Evolutionary conservation across 345 rosid genomes (phyloP).

Genomic region (Eutrema heterophyllum): DNA sequence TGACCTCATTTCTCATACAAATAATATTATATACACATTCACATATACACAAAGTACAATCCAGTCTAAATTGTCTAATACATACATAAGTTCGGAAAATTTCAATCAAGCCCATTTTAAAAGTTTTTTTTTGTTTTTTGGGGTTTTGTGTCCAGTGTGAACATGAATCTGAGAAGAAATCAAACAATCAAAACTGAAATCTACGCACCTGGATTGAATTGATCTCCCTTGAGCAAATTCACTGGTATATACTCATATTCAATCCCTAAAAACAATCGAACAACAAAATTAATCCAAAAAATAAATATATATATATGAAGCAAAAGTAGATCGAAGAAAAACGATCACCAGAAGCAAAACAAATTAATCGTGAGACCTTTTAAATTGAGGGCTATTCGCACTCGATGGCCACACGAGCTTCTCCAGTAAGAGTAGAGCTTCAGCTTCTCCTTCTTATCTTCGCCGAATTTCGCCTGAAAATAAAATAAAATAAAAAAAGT

Average conservation of each 20-base stretch:
- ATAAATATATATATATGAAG: neutral
- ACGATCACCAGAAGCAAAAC: neutral
- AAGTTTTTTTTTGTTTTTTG: no score
- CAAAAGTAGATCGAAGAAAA: neutral
- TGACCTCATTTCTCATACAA: neutral
- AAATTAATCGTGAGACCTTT: conserved; percentile 40
- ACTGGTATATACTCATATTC: conserved; percentile 64
- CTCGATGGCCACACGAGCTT: conserved; percentile 74
- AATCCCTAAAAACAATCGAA: conserved; percentile 53
- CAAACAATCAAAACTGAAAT: neutral
- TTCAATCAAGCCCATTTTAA: no score
- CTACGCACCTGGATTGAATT: conserved; percentile 47
- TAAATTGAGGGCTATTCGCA: conserved; percentile 67
- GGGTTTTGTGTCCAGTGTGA: no score
- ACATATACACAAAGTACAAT: conserved; percentile 1
- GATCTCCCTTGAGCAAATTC: conserved; percentile 53
- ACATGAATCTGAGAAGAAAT: neutral
- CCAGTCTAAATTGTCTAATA: neutral
- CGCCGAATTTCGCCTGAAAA: conserved; percentile 12
- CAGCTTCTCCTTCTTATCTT: conserved; percentile 17
- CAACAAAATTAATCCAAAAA: neutral
- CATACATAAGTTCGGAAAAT: no score
- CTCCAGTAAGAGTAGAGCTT: conserved; percentile 64
- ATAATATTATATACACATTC: no score
- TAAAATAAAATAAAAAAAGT: neutral